Evolutionary conservation across 1,284 basidiomycete genomes (phyloP).

Genomic region (Ustilago nuda): DNA sequence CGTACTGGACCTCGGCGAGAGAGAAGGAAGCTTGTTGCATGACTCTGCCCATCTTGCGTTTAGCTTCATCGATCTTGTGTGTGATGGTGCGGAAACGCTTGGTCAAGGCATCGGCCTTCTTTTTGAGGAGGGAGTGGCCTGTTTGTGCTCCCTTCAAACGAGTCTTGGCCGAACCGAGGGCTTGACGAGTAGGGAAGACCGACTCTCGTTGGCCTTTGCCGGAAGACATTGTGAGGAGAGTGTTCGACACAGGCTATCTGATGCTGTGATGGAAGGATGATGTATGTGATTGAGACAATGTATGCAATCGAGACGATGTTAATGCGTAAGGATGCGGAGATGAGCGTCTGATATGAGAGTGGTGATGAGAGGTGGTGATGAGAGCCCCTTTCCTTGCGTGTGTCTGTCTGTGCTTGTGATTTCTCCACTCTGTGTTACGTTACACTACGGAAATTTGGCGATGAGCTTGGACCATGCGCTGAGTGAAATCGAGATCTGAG

Average conservation of each 20-base stretch:
- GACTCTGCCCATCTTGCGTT: constrained; percentile 97
- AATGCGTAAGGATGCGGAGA: background rate
- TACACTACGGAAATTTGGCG: background rate
- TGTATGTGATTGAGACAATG: no score
- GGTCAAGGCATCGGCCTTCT: constrained; percentile 95
- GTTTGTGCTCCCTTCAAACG: constrained; percentile 96
- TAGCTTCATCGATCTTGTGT: constrained; percentile 84
- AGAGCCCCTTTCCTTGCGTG: constrained; percentile 8
- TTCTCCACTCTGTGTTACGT: constrained; percentile 5
- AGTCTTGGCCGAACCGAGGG: constrained; percentile 88
- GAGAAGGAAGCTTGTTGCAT: constrained; percentile 99
- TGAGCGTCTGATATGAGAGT: background rate
- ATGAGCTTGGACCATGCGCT: constrained; percentile 33
- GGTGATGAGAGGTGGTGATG: background rate
- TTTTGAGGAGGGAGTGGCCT: constrained; percentile 94
- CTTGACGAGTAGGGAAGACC: constrained; percentile 79
- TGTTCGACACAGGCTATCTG: no score
- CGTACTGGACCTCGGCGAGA: constrained; percentile 97
- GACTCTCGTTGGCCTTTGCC: constrained; percentile 88
- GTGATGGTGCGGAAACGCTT: constrained; percentile 81
- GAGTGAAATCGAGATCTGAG: constrained; percentile 1
- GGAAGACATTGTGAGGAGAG: constrained; percentile 76
- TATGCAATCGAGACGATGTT: background rate
- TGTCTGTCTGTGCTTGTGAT: background rate
- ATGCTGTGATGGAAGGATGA: background rate